Conservation (phyloP, 2,329 filamentous ascomycete genomes). For the Beauveria sp. region DNA sequence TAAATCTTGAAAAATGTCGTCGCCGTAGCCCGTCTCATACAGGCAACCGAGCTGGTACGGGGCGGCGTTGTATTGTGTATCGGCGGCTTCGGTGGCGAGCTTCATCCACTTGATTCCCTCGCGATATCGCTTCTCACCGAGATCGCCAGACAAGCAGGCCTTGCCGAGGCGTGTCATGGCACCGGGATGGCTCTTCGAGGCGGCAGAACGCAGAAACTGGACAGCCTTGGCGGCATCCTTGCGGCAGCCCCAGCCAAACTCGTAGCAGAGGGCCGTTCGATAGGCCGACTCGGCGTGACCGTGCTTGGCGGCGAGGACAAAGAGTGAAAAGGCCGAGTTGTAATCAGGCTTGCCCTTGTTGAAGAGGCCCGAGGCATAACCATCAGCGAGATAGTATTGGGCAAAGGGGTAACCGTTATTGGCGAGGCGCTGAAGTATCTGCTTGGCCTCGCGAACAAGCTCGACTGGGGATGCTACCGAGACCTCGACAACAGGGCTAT, state of each 20-base stretch:
- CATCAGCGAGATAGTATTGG: constrained; percentile 94
- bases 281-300: constrained; percentile 95
- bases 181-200: constrained; percentile 89
- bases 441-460: constrained; percentile 77
- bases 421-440: constrained; percentile 77
- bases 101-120: constrained; percentile 97
- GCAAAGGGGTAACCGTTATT: constrained; percentile 92
- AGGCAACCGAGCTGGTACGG: constrained; percentile 84
- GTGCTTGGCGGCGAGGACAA: constrained; percentile 89
- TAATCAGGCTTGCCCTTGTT: constrained; percentile 91
- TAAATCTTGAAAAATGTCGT: constrained; percentile 87
- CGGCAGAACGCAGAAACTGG: constrained; percentile 83
- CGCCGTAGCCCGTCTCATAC: constrained; percentile 88
- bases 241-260: constrained; percentile 94
- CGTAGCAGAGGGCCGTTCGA: constrained; percentile 87
- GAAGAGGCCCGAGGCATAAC: constrained; percentile 88
- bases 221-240: constrained; percentile 87
- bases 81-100: constrained; percentile 80
- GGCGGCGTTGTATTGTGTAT: constrained; percentile 83
- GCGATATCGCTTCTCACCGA: constrained; percentile 78
- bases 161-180: constrained; percentile 88
- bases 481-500: constrained; percentile 38
- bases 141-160: constrained; percentile 81
- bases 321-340: constrained; percentile 84
- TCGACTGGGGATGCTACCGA: constrained; percentile 51